phyloP scores from a whole-genome alignment of 331 rosid species.

The Acacia pycnantha region DNA sequence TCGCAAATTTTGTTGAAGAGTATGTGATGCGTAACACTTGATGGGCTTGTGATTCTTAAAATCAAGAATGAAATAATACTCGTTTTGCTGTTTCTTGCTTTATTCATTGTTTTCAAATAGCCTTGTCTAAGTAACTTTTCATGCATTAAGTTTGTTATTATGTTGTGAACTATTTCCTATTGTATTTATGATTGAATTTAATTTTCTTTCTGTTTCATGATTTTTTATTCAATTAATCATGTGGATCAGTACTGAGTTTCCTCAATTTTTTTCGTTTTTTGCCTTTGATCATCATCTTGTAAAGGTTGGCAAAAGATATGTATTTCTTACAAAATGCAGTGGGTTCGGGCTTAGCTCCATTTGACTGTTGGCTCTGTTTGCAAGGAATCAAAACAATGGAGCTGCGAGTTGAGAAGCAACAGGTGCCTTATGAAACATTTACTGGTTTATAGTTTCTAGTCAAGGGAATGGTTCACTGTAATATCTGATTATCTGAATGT shows the following conservation, averaged over 20 bases:
- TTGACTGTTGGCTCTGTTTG: constrained; percentile 88
- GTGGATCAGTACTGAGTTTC: background rate
- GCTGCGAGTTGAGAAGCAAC: constrained; percentile 89
- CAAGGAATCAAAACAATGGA: constrained; percentile 94
- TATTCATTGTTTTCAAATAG: background rate
- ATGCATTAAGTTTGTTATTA: background rate
- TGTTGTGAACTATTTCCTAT: constrained; percentile 7
- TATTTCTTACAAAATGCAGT: constrained; percentile 88
- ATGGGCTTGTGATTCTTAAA: constrained; percentile 14
- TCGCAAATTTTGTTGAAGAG: background rate
- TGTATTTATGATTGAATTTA: background rate
- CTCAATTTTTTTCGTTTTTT: constrained; percentile 7
- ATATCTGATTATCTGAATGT: background rate
- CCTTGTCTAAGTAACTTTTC: constrained; percentile 16
- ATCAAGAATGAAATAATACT: background rate
- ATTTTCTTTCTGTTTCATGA: background rate
- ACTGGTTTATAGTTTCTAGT: background rate
- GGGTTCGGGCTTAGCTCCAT: constrained; percentile 94
- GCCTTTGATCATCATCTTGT: constrained; percentile 31
- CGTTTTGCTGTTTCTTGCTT: background rate
- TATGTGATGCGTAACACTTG: background rate
- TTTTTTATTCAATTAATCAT: background rate
- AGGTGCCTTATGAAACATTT: constrained; percentile 54
- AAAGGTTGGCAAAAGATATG: constrained; percentile 79
- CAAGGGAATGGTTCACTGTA: constrained; percentile 7